phyloP scores from a whole-genome alignment of 2,329 filamentous ascomycete genomes.

The Stachybotrys chlorohalonatus region DNA sequence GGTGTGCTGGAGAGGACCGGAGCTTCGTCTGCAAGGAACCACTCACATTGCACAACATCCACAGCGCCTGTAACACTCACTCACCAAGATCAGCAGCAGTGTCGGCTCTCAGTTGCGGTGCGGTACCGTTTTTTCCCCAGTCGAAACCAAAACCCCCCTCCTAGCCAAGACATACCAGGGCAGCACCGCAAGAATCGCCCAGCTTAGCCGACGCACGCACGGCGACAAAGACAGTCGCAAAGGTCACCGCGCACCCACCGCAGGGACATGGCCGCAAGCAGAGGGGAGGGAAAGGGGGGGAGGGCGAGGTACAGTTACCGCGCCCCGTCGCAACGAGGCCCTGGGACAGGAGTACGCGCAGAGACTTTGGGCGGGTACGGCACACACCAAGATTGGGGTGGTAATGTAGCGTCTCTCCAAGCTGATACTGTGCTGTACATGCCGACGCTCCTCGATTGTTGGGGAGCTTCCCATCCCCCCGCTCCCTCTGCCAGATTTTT shows the following conservation, averaged over 20 bases:
- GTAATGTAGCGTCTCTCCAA: conserved; percentile 20
- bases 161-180: neutral
- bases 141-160: too few species aligned
- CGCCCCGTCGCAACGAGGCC: neutral
- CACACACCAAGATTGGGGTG: conserved; percentile 24
- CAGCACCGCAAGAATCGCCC: neutral
- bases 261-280: neutral
- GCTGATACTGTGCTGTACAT: conserved; percentile 30
- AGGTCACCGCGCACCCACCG: neutral
- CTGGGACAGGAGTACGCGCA: conserved; percentile 15
- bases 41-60: too few species aligned
- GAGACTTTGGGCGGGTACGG: conserved; percentile 26
- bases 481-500: conserved; percentile 11
- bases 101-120: neutral
- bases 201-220: neutral
- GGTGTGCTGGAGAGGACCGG: too few species aligned
- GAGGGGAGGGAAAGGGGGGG: conserved; percentile 5
- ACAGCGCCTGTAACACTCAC: neutral
- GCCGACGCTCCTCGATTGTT: conserved; percentile 8
- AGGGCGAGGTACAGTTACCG: conserved; percentile 9
- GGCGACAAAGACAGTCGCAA: neutral
- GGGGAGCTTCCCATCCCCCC: conserved; percentile 22
- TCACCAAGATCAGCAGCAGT: neutral
- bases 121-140: neutral
- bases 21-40: too few species aligned